phyloP scores from a whole-genome alignment of 345 rosid species.

The Populus davidiana region DNA sequence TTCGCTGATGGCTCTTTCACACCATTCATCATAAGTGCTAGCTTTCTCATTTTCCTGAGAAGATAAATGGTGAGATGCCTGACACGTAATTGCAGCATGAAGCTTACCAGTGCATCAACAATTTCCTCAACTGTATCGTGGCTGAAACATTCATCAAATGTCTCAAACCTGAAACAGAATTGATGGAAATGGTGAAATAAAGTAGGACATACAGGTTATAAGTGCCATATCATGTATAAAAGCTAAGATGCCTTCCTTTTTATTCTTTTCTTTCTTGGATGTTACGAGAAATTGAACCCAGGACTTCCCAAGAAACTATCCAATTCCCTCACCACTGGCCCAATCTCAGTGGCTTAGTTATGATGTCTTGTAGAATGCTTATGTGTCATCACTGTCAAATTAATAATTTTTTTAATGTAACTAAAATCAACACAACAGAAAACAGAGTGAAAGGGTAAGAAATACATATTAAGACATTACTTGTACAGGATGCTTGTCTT shows the following conservation, averaged over 20 bases:
- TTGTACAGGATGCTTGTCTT: slow-evolving; percentile 55
- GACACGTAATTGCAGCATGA: neutral
- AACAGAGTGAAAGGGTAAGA: neutral
- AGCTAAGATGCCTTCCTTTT: neutral
- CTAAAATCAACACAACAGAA: slow-evolving; percentile 1
- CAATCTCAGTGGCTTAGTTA: neutral
- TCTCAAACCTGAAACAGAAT: slow-evolving; percentile 55
- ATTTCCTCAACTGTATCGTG: slow-evolving; percentile 90
- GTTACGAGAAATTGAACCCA: neutral
- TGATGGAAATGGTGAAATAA: neutral
- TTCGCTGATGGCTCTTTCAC: slow-evolving; percentile 49
- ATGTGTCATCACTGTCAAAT: neutral
- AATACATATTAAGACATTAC: slow-evolving; percentile 35
- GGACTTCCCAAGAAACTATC: neutral
- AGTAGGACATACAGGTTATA: neutral
- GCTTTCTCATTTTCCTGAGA: slow-evolving; percentile 62
- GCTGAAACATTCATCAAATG: slow-evolving; percentile 75
- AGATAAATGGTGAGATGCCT: neutral
- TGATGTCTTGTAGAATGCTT: neutral
- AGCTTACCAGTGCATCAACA: slow-evolving; percentile 68
- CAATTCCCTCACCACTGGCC: neutral
- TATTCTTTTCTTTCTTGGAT: neutral
- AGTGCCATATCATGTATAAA: neutral
- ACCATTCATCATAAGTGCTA: slow-evolving; percentile 54
- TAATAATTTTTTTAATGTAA: neutral